Conservation (phyloP, 2,329 filamentous ascomycete genomes). For the Dactylellina drechsleri region DNA sequence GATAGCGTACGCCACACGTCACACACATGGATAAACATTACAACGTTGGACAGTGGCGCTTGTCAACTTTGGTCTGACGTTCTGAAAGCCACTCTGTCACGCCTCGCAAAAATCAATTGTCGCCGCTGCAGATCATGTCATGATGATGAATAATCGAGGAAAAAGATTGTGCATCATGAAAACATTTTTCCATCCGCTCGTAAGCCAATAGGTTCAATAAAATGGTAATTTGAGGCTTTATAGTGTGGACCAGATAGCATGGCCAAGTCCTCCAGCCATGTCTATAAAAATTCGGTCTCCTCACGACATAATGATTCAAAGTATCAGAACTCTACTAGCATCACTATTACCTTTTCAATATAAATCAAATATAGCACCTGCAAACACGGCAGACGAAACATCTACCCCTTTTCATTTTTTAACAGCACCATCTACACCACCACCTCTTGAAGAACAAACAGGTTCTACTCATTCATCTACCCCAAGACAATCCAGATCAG, state of each 20-base stretch:
- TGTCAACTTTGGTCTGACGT: slow-evolving; percentile 1
- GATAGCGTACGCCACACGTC: slow-evolving; percentile 51
- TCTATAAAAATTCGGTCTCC: slow-evolving; percentile 37
- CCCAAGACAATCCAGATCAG: slow-evolving; percentile 38
- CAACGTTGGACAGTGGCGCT: neutral
- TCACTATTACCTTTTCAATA: slow-evolving; percentile 21
- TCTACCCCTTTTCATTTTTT: slow-evolving; percentile 25
- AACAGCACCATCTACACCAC: slow-evolving; percentile 42
- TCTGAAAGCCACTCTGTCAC: neutral
- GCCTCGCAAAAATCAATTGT: neutral
- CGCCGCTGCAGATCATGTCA: slow-evolving; percentile 23
- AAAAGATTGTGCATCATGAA: neutral
- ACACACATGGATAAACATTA: slow-evolving; percentile 1
- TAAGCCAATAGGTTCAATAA: neutral
- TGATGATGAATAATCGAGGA: slow-evolving; percentile 44
- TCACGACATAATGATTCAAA: slow-evolving; percentile 24
- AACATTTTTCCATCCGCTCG: neutral
- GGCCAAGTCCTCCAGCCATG: slow-evolving; percentile 14
- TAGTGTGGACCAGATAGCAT: neutral
- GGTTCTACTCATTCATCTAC: slow-evolving; percentile 28
- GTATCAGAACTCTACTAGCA: slow-evolving; percentile 26
- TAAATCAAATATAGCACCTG: slow-evolving; percentile 17
- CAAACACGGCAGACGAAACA: slow-evolving; percentile 28
- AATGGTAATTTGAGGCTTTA: slow-evolving; percentile 16
- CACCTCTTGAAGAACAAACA: slow-evolving; percentile 8